Evolutionary conservation across 2,329 filamentous ascomycete species (phyloP).

Genomic region (Diatrype stigma): DNA sequence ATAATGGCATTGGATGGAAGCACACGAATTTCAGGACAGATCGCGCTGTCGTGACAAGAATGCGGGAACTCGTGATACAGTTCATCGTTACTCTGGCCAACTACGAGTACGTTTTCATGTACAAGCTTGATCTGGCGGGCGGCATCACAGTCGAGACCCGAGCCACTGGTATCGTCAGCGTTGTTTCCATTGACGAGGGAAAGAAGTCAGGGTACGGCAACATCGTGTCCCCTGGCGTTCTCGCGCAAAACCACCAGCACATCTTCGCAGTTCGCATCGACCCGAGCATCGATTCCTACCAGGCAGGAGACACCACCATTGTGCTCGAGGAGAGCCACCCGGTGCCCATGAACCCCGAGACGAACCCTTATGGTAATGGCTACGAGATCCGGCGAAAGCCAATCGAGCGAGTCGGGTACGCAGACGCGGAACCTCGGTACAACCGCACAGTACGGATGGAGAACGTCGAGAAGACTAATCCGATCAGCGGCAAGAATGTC

Average conservation of each 20-base stretch:
- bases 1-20: conserved; percentile 66
- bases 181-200: conserved; percentile 56
- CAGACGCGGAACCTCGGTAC: conserved; percentile 49
- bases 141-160: conserved; percentile 58
- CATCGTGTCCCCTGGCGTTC: conserved; percentile 57
- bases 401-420: conserved; percentile 41
- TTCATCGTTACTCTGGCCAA: conserved; percentile 66
- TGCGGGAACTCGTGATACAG: conserved; percentile 61
- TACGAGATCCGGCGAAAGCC: conserved; percentile 50
- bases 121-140: conserved; percentile 60
- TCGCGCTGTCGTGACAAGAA: conserved; percentile 56
- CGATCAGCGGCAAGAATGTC: conserved; percentile 43
- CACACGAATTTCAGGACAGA: conserved; percentile 65
- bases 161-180: conserved; percentile 65
- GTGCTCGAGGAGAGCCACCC: conserved; percentile 28
- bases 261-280: conserved; percentile 64
- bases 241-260: conserved; percentile 66
- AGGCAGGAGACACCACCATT: conserved; percentile 18
- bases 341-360: conserved; percentile 38
- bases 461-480: conserved; percentile 41
- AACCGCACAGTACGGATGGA: conserved; percentile 49
- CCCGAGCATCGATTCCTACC: conserved; percentile 47
- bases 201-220: conserved; percentile 54
- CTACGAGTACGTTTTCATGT: conserved; percentile 67
- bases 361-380: conserved; percentile 59